phyloP scores from a whole-genome alignment of 1,284 basidiomycete species.

The Fomitopsis pinicola region DNA sequence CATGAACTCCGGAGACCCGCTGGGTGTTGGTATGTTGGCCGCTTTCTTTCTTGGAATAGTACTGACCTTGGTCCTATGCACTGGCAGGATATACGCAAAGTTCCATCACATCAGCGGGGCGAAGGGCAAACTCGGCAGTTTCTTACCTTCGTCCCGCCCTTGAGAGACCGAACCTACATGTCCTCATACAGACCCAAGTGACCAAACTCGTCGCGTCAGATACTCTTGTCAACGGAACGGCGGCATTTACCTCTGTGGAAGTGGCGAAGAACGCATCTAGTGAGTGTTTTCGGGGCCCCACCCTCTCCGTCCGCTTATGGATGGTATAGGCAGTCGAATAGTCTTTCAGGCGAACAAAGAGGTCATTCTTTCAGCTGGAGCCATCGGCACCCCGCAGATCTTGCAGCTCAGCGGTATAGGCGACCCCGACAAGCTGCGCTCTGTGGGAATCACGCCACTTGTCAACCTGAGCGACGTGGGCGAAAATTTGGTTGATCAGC shows the following conservation, averaged over 20 bases:
- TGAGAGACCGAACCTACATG: slow-evolving; percentile 33
- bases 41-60: neutral
- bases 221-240: slow-evolving; percentile 10
- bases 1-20: slow-evolving; percentile 31
- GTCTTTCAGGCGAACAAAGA: slow-evolving; percentile 18
- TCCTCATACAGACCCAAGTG: slow-evolving; percentile 36
- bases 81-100: slow-evolving; percentile 25
- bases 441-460: slow-evolving; percentile 23
- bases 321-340: slow-evolving; percentile 1
- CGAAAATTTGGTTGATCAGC: slow-evolving; percentile 31
- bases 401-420: slow-evolving; percentile 25
- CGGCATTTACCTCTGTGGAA: slow-evolving; percentile 30
- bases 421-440: slow-evolving; percentile 3
- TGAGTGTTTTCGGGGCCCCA: neutral
- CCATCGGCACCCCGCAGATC: slow-evolving; percentile 32
- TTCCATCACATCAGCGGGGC: slow-evolving; percentile 20
- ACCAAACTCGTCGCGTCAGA: slow-evolving; percentile 29
- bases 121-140: slow-evolving; percentile 25
- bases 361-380: slow-evolving; percentile 19
- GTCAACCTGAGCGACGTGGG: slow-evolving; percentile 32
- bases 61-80: neutral
- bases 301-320: neutral
- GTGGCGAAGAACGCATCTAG: slow-evolving; percentile 20
- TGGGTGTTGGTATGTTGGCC: slow-evolving; percentile 31
- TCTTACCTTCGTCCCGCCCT: slow-evolving; percentile 27